Conservation (phyloP, 2,329 filamentous ascomycete genomes). For the Stachybotrys chartarum region DNA sequence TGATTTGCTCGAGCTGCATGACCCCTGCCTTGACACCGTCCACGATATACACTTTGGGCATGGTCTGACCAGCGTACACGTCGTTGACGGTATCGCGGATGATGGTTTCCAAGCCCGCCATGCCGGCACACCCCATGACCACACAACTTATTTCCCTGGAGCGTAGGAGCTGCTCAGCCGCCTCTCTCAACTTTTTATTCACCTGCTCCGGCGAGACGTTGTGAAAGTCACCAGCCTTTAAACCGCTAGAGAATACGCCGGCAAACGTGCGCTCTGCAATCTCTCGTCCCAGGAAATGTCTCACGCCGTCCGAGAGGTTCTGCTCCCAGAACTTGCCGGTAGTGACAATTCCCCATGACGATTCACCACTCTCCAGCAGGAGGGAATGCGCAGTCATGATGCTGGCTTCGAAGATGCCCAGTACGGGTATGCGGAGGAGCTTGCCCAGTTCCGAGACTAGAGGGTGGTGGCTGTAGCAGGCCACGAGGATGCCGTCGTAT, state of each 20-base stretch:
- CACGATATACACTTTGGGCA: conserved; percentile 55
- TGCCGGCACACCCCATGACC: conserved; percentile 83
- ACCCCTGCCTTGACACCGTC: conserved; percentile 73
- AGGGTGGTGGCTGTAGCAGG: conserved; percentile 82
- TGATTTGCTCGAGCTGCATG: conserved; percentile 50
- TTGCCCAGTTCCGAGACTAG: conserved; percentile 55
- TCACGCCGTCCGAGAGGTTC: conserved; percentile 61
- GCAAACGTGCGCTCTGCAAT: conserved; percentile 48
- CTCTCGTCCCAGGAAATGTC: conserved; percentile 50
- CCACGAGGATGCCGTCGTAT: conserved; percentile 75
- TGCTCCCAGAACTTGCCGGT: conserved; percentile 80
- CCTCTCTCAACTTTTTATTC: conserved; percentile 56
- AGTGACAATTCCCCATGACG: conserved; percentile 77
- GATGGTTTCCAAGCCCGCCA: conserved; percentile 76
- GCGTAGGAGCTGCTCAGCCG: conserved; percentile 58
- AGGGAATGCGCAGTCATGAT: conserved; percentile 57
- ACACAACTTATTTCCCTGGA: conserved; percentile 56
- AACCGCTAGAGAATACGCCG: conserved; percentile 74
- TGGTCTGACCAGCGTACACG: conserved; percentile 53
- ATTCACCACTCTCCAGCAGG: conserved; percentile 10
- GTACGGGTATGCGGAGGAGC: conserved; percentile 20
- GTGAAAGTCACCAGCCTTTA: conserved; percentile 76
- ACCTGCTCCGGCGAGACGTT: conserved; percentile 59
- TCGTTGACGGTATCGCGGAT: conserved; percentile 64
- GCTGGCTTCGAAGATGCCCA: conserved; percentile 82